Evolutionary conservation across 352 stramenopile genomes (phyloP), one percentile per base, ranked within the genome.

Genomic region (Aphanomyces cochlioides): DNA sequence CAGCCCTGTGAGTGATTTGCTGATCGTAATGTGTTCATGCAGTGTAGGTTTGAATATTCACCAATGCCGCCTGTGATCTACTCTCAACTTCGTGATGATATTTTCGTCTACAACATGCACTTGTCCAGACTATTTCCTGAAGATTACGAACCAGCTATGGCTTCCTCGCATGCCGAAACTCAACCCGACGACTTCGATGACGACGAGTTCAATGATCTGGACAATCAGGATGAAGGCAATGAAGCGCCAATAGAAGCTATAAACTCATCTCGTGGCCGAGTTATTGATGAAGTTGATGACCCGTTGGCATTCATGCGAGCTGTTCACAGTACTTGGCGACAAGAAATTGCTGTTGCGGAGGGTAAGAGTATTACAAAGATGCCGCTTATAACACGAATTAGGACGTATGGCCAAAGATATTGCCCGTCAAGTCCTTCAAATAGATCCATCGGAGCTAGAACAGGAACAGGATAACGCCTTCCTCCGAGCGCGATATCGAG

Each of bases 1-100:
- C 81, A 6, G 74, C 75, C 5, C 78, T 72, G 47, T 95, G 91
- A 6, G 17, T 5, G 48, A 10, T 37, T 48, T 47, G 21, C 50
- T 63, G 0, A 43, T 38, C 3, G 8, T 58, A 10, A 58, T 58
- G 17, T 37, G 17, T 13, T 7, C 54, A n/a, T 2, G 34, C 13
- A 47, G n/a, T 37, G 28, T 63, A 67, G 59, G 41, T 67, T 67
- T 50, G 59, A 67, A 40, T 67, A 67, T 34, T 67, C 59, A 36
- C 59, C 59, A 10, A 67, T 67, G 59, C 59, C 59, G 59, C 59
- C 59, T 19, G 59, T 67, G 3, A 56, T 67, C 3, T 67, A 67
- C 59, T 17, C 37, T 10, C 59, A 67, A 50, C 59, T 67, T 6
- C 59, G 43, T 21, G 59, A 67, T 19, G 59, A 67, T 45, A 67